phyloP scores from a whole-genome alignment of 495 filamentous ascomycete genomes.

The Parmelia sp. region DNA sequence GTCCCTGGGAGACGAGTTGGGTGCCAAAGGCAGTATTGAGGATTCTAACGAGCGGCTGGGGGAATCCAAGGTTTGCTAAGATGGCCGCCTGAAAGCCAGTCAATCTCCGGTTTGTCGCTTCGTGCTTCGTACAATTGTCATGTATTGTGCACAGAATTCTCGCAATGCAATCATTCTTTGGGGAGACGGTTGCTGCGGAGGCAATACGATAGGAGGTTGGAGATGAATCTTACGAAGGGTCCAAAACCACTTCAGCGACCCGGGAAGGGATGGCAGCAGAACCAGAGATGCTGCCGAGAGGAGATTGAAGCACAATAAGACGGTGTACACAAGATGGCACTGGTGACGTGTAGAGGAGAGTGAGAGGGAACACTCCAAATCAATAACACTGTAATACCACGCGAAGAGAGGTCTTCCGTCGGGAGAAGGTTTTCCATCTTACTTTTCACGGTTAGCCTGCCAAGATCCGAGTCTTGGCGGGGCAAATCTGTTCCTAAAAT shows the following conservation, averaged over 20 bases:
- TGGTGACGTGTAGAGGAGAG: background rate
- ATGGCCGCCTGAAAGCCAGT: background rate
- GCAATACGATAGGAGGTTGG: constrained; percentile 23
- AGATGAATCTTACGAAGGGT: background rate
- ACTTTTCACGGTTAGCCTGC: constrained; percentile 8
- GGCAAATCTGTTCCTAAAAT: no score
- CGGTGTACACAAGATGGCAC: background rate
- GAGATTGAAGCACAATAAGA: background rate
- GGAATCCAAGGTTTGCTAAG: constrained; percentile 8
- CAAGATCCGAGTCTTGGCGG: constrained; percentile 5
- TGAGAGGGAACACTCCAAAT: background rate
- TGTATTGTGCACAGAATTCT: background rate
- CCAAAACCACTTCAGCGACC: background rate
- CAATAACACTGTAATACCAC: background rate
- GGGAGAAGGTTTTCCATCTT: constrained; percentile 15
- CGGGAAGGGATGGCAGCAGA: background rate
- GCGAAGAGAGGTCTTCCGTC: constrained; percentile 9
- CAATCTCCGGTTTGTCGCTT: background rate
- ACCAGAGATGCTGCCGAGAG: background rate
- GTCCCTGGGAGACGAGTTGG: background rate
- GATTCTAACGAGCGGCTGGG: constrained; percentile 30
- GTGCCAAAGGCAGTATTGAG: constrained; percentile 1
- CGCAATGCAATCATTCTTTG: background rate
- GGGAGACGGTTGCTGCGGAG: constrained; percentile 5
- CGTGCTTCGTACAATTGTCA: constrained; percentile 3